Percentiles rank a stretch among this genome's conserved stretches.
These are phyloP conservation scores for Lumnitzera littorea DNA, from an alignment of 345 rosid genomes.

Conservation along the genomic window DNA sequence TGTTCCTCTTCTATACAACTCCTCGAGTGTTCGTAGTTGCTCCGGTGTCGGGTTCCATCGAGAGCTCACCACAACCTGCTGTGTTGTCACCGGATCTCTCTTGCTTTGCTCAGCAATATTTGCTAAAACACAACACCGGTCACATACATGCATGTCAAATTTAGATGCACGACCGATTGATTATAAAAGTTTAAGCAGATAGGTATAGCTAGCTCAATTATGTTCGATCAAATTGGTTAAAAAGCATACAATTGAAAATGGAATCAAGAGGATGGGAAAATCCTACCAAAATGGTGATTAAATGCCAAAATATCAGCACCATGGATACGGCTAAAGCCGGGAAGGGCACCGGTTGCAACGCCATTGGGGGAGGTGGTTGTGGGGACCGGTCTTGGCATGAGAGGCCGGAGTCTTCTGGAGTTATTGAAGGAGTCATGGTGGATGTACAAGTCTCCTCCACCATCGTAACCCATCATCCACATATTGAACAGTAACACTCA, in stretches of 20 bases:
- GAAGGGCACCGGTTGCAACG: slow-evolving; percentile 11
- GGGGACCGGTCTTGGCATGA: slow-evolving; percentile 61
- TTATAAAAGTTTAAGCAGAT: too few species aligned
- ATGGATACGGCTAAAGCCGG: slow-evolving; percentile 27
- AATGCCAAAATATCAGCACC: slow-evolving; percentile 43
- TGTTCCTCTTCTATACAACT: slow-evolving; percentile 70
- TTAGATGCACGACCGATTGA: too few species aligned
- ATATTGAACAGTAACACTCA: slow-evolving; percentile 14
- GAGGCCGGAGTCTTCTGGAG: slow-evolving; percentile 63
- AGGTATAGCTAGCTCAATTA: too few species aligned
- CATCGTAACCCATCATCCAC: slow-evolving; percentile 94
- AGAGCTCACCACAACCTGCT: slow-evolving; percentile 61
- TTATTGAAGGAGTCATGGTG: slow-evolving; percentile 43
- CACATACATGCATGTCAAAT: neutral
- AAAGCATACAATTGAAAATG: slow-evolving; percentile 5
- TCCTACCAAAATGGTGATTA: slow-evolving; percentile 48
- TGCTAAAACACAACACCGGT: slow-evolving; percentile 8
- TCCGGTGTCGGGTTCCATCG: slow-evolving; percentile 97
- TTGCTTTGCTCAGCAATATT: slow-evolving; percentile 52
- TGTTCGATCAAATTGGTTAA: neutral
- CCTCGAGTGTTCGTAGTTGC: slow-evolving; percentile 82
- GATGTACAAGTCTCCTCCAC: slow-evolving; percentile 55
- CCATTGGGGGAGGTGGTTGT: slow-evolving; percentile 18
- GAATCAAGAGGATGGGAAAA: too few species aligned
- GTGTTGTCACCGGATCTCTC: slow-evolving; percentile 52